These are phyloP conservation scores for Obelidium mucronatum DNA, from an alignment of 192 early-diverging fungal genomes.

Conservation along the genomic window DNA sequence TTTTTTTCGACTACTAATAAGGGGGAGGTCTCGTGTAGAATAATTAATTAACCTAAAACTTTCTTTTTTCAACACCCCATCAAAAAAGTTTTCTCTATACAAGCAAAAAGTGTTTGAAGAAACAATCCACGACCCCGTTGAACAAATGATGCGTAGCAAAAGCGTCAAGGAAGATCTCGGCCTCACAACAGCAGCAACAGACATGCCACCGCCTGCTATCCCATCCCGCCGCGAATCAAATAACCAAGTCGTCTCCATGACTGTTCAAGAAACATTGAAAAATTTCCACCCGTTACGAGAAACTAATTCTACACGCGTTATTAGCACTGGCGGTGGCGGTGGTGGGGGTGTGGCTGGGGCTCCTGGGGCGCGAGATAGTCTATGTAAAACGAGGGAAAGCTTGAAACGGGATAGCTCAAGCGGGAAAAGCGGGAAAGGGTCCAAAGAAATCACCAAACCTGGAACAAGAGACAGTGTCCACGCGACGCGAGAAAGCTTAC, in stretches of 20 bases:
- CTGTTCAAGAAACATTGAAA: background rate
- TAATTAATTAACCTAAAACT: background rate
- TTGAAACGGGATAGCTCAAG: background rate
- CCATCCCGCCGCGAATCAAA: background rate
- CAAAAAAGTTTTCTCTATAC: background rate
- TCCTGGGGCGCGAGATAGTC: no score
- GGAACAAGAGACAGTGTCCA: background rate
- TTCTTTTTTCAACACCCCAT: background rate
- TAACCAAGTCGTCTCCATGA: background rate
- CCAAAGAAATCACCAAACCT: background rate
- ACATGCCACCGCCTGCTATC: background rate
- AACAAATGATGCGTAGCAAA: background rate
- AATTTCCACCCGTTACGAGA: background rate
- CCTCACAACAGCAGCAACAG: background rate
- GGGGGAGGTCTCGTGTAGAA: no score
- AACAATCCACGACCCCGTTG: background rate
- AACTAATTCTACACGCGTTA: background rate
- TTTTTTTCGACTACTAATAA: no score
- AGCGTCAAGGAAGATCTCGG: background rate
- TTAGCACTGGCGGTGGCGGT: background rate
- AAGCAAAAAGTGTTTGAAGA: slow-evolving; percentile 11
- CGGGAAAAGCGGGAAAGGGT: background rate
- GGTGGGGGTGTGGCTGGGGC: no score
- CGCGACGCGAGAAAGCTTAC: background rate
- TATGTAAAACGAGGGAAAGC: background rate